Evolutionary conservation across 805 yeast genomes (phyloP).

Genomic region (Metschnikowia orientalis): DNA sequence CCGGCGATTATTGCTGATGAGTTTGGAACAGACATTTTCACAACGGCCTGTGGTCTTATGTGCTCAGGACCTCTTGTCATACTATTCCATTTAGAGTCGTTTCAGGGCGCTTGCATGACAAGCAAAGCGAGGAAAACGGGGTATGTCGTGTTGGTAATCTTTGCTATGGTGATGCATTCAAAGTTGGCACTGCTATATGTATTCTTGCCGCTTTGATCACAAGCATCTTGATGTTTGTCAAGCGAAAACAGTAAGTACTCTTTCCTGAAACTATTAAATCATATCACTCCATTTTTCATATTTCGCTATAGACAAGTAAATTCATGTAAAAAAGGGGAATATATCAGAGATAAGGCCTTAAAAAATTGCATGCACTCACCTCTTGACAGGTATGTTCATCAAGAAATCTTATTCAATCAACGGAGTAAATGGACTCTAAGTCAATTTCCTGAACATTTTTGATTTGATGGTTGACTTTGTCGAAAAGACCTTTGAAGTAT

Average conservation of each 20-base stretch:
- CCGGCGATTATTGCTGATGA: constrained; percentile 73
- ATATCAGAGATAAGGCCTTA: too few species aligned
- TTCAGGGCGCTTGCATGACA: constrained; percentile 54
- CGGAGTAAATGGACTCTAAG: constrained; percentile 39
- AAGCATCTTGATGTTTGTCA: constrained; percentile 24
- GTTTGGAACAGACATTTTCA: constrained; percentile 63
- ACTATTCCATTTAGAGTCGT: constrained; percentile 49
- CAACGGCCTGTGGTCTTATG: constrained; percentile 72
- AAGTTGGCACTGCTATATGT: constrained; percentile 28
- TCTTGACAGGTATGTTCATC: too few species aligned
- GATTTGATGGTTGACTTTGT: constrained; percentile 42
- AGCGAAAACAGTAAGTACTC: constrained; percentile 14
- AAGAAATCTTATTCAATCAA: constrained; percentile 37
- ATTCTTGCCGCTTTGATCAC: constrained; percentile 23
- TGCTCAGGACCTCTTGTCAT: constrained; percentile 66
- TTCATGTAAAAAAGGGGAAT: too few species aligned
- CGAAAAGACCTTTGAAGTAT: constrained; percentile 50
- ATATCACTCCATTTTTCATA: too few species aligned
- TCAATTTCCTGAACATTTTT: constrained; percentile 39
- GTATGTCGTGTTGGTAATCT: constrained; percentile 34
- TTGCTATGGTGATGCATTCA: constrained; percentile 37
- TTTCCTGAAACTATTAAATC: too few species aligned
- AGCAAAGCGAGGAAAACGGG: constrained; percentile 37
- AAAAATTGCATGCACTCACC: too few species aligned
- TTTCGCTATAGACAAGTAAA: too few species aligned